These are phyloP conservation scores for Zopfochytrium polystomum DNA, from an alignment of 371 early-diverging fungal species.

Conservation along the genomic window DNA sequence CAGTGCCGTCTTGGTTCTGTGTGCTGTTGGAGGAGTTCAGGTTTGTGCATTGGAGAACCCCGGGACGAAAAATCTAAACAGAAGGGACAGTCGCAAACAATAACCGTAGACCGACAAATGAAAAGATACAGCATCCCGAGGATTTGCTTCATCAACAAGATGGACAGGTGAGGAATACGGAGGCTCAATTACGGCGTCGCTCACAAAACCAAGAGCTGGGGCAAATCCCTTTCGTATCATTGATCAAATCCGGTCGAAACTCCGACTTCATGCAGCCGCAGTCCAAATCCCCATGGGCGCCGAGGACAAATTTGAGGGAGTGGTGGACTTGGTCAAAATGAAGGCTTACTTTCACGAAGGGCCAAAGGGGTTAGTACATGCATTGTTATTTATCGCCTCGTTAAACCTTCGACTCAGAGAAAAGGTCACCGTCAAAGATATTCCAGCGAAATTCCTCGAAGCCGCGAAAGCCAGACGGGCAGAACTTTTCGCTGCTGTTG, in stretches of 20 bases:
- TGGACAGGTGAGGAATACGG: conserved; percentile 71
- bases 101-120: conserved; percentile 89
- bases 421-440: conserved; percentile 60
- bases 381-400: conserved; percentile 13
- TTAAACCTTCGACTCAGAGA: conserved; percentile 58
- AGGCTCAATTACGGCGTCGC: background rate
- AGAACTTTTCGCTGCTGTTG: conserved; percentile 78
- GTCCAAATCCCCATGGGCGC: conserved; percentile 92
- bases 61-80: background rate
- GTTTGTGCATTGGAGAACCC: conserved; percentile 61
- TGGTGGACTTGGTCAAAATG: conserved; percentile 88
- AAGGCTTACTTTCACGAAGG: conserved; percentile 90
- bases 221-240: conserved; percentile 91
- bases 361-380: conserved; percentile 64
- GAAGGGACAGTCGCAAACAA: conserved; percentile 78
- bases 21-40: conserved; percentile 94
- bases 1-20: conserved; percentile 88
- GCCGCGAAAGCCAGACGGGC: conserved; percentile 58
- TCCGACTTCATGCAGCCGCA: conserved; percentile 86
- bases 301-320: conserved; percentile 84
- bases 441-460: conserved; percentile 75
- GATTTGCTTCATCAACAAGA: conserved; percentile 92
- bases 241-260: conserved; percentile 84
- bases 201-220: conserved; percentile 61
- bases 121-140: conserved; percentile 79